Percentiles rank a stretch among this genome's conserved stretches.
Evolutionary conservation across 768 basidiomycete species (phyloP).

Genomic region (Psilocybe cyanescens): DNA sequence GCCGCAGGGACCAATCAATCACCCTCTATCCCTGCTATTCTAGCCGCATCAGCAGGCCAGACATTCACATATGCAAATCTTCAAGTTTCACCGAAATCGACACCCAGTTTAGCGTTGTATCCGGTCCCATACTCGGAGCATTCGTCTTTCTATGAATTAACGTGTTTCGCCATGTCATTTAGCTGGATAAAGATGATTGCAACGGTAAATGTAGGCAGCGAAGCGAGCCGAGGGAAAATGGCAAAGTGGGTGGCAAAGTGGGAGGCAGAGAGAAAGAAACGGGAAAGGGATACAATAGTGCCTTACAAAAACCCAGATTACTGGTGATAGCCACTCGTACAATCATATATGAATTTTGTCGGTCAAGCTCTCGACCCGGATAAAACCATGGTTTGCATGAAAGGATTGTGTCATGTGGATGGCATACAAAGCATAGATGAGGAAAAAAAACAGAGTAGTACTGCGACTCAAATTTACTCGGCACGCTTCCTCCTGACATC

Average conservation of each 20-base stretch:
- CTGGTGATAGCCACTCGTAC: slow-evolving; percentile 37
- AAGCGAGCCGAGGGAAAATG: slow-evolving; percentile 81
- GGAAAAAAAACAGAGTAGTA: slow-evolving; percentile 25
- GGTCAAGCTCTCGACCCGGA: slow-evolving; percentile 3
- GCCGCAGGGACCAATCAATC: slow-evolving; percentile 64
- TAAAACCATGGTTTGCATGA: slow-evolving; percentile 31
- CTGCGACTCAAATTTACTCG: slow-evolving; percentile 46
- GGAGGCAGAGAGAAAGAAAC: slow-evolving; percentile 78
- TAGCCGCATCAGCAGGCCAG: slow-evolving; percentile 66
- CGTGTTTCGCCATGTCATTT: slow-evolving; percentile 91
- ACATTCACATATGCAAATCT: slow-evolving; percentile 75
- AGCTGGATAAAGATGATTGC: slow-evolving; percentile 91
- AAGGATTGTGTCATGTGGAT: slow-evolving; percentile 32
- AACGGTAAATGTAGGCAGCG: slow-evolving; percentile 88
- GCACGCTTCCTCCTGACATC: slow-evolving; percentile 88
- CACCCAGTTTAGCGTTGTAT: slow-evolving; percentile 69
- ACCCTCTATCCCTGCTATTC: slow-evolving; percentile 69
- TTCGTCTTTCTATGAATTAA: slow-evolving; percentile 93
- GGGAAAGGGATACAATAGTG: slow-evolving; percentile 39
- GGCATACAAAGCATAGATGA: slow-evolving; percentile 46
- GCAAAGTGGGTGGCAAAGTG: slow-evolving; percentile 87
- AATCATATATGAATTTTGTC: neutral
- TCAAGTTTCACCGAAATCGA: slow-evolving; percentile 72
- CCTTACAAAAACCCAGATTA: slow-evolving; percentile 49
- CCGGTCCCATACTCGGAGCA: slow-evolving; percentile 96